Percentiles rank a stretch among this genome's conserved stretches.
phyloP scores from a whole-genome alignment of 176 grass and related monocot genomes.

The Bromus sterilis region DNA sequence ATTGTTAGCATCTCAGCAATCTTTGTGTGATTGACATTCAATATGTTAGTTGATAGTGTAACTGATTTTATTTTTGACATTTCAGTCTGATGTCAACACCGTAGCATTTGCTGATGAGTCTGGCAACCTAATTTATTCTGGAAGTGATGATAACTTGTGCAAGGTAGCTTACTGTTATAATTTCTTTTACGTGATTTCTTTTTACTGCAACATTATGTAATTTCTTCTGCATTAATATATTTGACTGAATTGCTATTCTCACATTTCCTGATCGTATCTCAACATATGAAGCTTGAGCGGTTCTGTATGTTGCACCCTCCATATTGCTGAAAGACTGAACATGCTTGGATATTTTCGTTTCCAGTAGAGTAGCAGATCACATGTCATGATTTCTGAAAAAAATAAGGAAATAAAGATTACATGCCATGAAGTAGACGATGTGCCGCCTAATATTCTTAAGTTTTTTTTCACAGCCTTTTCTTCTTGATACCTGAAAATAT shows the following conservation, averaged over 20 bases:
- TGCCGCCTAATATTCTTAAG: not conserved
- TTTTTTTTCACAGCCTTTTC: not conserved
- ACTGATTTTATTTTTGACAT: not conserved
- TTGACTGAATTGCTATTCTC: not conserved
- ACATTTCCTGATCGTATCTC: not conserved
- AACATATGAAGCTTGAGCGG: not conserved
- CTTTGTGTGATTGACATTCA: not conserved
- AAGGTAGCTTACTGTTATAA: conserved; percentile 51
- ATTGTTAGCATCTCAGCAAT: conserved; percentile 1
- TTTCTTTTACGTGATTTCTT: not conserved
- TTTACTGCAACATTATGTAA: not conserved
- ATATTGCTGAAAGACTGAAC: not conserved
- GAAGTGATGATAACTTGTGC: conserved; percentile 80
- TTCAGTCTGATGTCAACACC: conserved; percentile 85
- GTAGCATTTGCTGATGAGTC: conserved; percentile 77
- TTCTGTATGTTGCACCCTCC: not conserved
- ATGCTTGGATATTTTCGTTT: not conserved
- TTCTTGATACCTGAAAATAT: not conserved
- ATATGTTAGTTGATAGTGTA: not conserved
- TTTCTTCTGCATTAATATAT: not conserved
- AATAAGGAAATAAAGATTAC: not conserved
- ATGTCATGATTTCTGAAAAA: not conserved
- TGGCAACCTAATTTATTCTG: conserved; percentile 77
- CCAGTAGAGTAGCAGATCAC: not conserved
- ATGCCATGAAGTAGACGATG: not conserved